Evolutionary conservation across 164 flowering plant genomes (phyloP).

Genomic region (Macadamia integrifolia): DNA sequence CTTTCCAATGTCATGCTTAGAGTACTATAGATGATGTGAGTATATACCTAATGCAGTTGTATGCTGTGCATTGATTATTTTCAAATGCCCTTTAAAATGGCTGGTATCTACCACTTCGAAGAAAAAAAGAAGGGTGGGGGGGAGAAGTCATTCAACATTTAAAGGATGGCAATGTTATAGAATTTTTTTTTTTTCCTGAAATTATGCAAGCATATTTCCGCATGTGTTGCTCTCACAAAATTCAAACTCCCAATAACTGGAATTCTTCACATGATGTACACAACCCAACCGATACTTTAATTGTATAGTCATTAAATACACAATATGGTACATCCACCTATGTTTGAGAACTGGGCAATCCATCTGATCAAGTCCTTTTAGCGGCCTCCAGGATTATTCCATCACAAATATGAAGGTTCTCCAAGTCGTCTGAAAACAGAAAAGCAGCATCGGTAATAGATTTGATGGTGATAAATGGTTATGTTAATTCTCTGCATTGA

Average conservation of each 20-base stretch:
- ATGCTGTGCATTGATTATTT: too few species aligned
- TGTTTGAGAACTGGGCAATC: conserved; percentile 1
- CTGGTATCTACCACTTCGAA: background rate
- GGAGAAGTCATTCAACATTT: background rate
- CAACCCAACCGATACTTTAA: conserved; percentile 1
- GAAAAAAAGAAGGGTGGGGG: background rate
- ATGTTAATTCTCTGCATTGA: background rate
- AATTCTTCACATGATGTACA: background rate
- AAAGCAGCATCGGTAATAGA: background rate
- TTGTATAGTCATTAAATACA: background rate
- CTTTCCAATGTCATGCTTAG: conserved; percentile 74
- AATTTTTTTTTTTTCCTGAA: background rate
- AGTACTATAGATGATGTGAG: conserved; percentile 32
- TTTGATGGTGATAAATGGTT: background rate
- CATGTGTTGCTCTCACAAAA: background rate
- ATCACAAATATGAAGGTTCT: conserved; percentile 71
- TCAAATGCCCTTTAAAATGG: too few species aligned
- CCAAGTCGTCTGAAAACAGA: conserved; percentile 60
- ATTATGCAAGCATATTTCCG: conserved; percentile 5
- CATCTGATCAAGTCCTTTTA: conserved; percentile 8
- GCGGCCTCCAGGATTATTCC: conserved; percentile 77
- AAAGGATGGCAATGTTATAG: background rate
- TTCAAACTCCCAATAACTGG: conserved; percentile 4
- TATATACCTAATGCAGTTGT: background rate
- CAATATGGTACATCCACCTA: conserved; percentile 16